Conservation (phyloP, 1,139 yeast species). For the Yamadazyma spencermartinsiae region DNA sequence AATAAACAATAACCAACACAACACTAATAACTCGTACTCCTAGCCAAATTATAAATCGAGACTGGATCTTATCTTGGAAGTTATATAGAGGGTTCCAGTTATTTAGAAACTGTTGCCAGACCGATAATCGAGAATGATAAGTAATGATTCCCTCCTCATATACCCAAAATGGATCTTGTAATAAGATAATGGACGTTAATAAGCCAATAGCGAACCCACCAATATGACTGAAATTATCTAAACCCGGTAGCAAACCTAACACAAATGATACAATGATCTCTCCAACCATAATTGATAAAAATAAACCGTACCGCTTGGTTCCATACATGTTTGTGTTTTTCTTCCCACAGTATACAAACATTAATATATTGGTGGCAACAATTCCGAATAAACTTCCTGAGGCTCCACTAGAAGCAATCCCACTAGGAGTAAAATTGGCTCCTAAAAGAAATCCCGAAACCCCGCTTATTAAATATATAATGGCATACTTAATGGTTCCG, state of each 20-base stretch:
- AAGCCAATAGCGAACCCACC: conserved; percentile 75
- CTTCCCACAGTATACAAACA: conserved; percentile 57
- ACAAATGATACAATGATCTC: conserved; percentile 65
- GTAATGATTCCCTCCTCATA: conserved; percentile 44
- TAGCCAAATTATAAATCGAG: conserved; percentile 50
- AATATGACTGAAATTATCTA: conserved; percentile 75
- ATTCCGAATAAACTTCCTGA: conserved; percentile 76
- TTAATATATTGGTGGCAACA: conserved; percentile 60
- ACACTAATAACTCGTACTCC: conserved; percentile 48
- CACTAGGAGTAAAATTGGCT: conserved; percentile 70
- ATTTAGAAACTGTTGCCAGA: conserved; percentile 42
- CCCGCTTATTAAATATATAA: conserved; percentile 64
- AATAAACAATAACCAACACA: conserved; percentile 50
- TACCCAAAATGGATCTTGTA: conserved; percentile 60
- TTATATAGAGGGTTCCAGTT: conserved; percentile 45
- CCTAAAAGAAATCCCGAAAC: conserved; percentile 70
- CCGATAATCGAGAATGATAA: conserved; percentile 34
- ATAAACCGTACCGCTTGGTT: conserved; percentile 42
- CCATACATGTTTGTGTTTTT: conserved; percentile 47
- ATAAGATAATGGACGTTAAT: conserved; percentile 49
- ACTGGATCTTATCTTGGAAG: conserved; percentile 33
- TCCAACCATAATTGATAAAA: conserved; percentile 48
- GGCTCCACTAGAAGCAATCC: conserved; percentile 72
- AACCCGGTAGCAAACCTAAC: conserved; percentile 69
- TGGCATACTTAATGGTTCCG: conserved; percentile 55